Evolutionary conservation across 176 grass and related monocot species (phyloP).

Genomic region (Thinopyrum elongatum): DNA sequence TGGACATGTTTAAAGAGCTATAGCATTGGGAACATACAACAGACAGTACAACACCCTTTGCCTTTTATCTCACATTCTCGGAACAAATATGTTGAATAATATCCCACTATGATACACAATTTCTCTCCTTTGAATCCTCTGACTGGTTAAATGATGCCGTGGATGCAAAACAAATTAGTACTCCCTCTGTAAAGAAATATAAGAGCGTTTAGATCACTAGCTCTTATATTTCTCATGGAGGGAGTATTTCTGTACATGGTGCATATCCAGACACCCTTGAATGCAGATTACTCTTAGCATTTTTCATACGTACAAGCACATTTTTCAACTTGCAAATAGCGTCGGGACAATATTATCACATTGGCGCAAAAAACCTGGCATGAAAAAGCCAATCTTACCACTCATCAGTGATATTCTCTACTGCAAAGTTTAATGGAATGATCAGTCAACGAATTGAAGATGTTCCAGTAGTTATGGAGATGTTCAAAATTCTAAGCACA

Average conservation of each 20-base stretch:
- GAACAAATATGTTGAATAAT: neutral
- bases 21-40: neutral
- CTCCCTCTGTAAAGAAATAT: too few relatives aligned
- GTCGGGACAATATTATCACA: neutral
- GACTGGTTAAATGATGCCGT: neutral
- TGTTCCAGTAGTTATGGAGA: neutral
- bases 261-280: too few relatives aligned
- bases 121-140: neutral
- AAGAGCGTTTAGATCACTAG: too few relatives aligned
- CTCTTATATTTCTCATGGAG: too few relatives aligned
- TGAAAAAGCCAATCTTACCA: neutral
- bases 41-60: neutral
- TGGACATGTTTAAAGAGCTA: neutral
- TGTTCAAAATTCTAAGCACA: neutral
- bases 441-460: neutral
- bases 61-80: neutral
- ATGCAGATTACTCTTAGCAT: too few relatives aligned
- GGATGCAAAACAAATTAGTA: neutral
- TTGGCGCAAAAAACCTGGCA: neutral
- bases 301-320: neutral
- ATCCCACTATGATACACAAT: conserved; percentile 9
- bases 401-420: neutral
- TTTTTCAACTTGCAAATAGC: neutral
- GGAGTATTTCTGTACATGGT: too few relatives aligned
- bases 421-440: neutral